Base-by-base conservation (phyloP, 768 basidiomycete genomes). In the Xerocomus brunneocitrinus region DNA sequence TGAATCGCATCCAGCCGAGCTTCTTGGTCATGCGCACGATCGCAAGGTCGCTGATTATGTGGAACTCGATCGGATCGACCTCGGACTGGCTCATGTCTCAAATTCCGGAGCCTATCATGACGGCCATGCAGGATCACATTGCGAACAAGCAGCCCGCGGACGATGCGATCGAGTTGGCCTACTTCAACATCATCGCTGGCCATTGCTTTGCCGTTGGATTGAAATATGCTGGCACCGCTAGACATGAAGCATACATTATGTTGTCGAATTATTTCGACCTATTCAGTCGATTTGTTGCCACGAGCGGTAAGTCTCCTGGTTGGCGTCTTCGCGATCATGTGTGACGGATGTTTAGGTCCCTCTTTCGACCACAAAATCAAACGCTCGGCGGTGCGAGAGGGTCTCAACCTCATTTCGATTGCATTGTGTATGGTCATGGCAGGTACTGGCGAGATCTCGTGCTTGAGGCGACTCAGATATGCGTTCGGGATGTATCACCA, bases 381-480 rank as follows among this genome's bases (percentile, higher is more conserved):
- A 62, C 84, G 94, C 2, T 85, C 88, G 6, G 87, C 92, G 3
- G 81, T 95, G 24, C 80, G 94, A 12, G 91, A 93, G 61, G 91
- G 91, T 4, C 75, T 98, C 34, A 95, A 90, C 63, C 73, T 95
- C 38, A 87, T 98, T 50, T 88, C 91, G 0, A 78, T 97, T 34
- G 78, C 94, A 1, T 72, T 97, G 31, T 85, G 89, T 64, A 88
- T 95, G 80, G 88, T 98, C 40, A 95, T 98, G 91, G 93, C 95
- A 2, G 97, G 97, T 9, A 95, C 94, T 0, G 97, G 97, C 4
- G 94, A 98, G 68, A 82, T 98, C 47, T 88, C 87, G 51, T 91
- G 90, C 59, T 75, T 98, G 16, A 82, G 91, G 19, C 81, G 94
- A 22, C 77, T 98, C 12, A 82, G 97, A 19, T 88, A 91, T 67